Percentiles rank a stretch among this genome's conserved stretches.
Conservation (phyloP, 148 eudicot species). For the Limonium bicolor region DNA sequence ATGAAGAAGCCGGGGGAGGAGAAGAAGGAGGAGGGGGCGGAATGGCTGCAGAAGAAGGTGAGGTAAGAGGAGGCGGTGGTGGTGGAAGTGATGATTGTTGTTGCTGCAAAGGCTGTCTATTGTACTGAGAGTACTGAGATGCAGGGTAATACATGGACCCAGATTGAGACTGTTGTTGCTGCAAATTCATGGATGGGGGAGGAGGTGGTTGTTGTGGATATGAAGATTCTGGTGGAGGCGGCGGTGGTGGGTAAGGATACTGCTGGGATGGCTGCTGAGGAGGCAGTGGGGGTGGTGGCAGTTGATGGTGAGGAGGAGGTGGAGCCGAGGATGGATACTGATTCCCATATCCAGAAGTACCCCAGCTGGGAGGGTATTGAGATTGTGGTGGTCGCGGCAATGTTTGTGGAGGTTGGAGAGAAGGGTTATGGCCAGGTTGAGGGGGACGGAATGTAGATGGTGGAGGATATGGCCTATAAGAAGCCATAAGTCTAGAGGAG, state of each 20-base stretch:
- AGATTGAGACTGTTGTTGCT: slow-evolving; percentile 29
- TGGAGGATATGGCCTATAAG: no score
- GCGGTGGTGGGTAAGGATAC: slow-evolving; percentile 43
- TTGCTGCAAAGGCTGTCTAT: slow-evolving; percentile 37
- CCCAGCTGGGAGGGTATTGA: no score
- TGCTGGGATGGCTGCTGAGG: no score
- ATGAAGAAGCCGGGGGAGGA: slow-evolving; percentile 48
- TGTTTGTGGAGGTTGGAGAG: no score
- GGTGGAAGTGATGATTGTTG: slow-evolving; percentile 47
- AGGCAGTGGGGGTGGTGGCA: no score
- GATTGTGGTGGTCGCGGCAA: no score
- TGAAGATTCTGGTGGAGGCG: slow-evolving; percentile 67
- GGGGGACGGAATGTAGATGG: no score
- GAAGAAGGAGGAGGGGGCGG: slow-evolving; percentile 60
- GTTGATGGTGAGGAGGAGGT: no score
- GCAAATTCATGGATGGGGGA: slow-evolving; percentile 19
- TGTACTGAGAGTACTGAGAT: slow-evolving; percentile 64
- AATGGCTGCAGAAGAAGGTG: slow-evolving; percentile 38
- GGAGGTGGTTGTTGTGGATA: slow-evolving; percentile 70
- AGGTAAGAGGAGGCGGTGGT: slow-evolving; percentile 70
- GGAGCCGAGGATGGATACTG: no score
- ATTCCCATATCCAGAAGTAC: no score
- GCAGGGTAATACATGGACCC: slow-evolving; percentile 49
- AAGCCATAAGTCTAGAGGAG: no score
- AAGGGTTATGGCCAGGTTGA: no score